Evolutionary conservation across 108 stramenopile species (phyloP).

Genomic region (Nitzschia palea): DNA sequence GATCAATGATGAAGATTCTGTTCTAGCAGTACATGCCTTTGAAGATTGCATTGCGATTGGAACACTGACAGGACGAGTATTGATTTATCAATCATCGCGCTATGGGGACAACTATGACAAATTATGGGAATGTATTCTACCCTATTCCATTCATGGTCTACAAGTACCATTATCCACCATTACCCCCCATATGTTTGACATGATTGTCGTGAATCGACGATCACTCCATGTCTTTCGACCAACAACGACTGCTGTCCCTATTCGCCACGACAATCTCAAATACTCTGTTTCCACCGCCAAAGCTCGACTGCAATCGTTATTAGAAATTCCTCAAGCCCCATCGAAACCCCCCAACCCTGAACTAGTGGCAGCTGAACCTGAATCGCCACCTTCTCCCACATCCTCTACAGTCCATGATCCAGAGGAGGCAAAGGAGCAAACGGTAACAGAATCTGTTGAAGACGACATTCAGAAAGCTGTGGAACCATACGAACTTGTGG

Average conservation of each 20-base stretch:
- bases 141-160: constrained; percentile 48
- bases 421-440: no score
- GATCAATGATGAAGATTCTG: constrained; percentile 40
- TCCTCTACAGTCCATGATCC: no score
- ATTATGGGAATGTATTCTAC: constrained; percentile 42
- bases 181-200: background rate
- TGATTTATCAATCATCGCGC: constrained; percentile 19
- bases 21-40: constrained; percentile 37
- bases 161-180: background rate
- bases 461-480: no score
- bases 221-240: constrained; percentile 40
- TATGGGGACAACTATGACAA: constrained; percentile 6
- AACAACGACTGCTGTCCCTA: background rate
- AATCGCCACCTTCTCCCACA: no score
- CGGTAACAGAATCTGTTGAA: no score
- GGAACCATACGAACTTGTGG: no score
- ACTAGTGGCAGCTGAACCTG: background rate
- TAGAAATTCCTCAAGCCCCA: background rate
- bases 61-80: constrained; percentile 32
- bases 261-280: background rate
- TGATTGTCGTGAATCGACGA: constrained; percentile 35
- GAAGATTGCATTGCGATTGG: constrained; percentile 35
- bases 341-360: no score
- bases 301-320: background rate
- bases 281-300: background rate